Conservation (phyloP, 208 protist species). For the Leishmania guyanensis region DNA sequence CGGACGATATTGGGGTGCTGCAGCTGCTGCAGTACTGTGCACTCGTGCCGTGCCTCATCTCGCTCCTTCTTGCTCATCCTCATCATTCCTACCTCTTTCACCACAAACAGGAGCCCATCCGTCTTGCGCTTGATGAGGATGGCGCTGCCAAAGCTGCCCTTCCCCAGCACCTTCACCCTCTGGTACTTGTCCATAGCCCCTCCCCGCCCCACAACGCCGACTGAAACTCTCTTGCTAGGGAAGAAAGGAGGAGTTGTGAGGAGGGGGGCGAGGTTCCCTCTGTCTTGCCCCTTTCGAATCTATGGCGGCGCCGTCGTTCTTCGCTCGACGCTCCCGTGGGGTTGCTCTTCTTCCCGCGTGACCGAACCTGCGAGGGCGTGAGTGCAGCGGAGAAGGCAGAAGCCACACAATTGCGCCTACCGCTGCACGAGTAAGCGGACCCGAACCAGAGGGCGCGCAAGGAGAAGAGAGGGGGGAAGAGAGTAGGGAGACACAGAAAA, state of each 20-base stretch:
- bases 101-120: constrained; percentile 85
- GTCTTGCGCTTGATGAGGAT: constrained; percentile 90
- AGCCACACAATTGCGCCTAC: not conserved
- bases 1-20: constrained; percentile 93
- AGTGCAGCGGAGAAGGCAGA: not conserved
- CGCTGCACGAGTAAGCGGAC: not conserved
- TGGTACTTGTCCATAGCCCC: constrained; percentile 89
- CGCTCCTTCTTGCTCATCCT: constrained; percentile 90
- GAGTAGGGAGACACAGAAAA: not conserved
- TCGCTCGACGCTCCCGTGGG: too few species aligned
- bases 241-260: not conserved
- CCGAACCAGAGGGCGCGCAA: not conserved
- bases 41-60: constrained; percentile 89
- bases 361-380: not conserved
- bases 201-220: not conserved
- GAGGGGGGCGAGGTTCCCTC: not conserved
- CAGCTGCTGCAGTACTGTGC: constrained; percentile 80
- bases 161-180: constrained; percentile 89
- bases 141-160: constrained; percentile 93
- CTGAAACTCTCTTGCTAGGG: not conserved
- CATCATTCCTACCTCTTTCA: constrained; percentile 89
- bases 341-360: too few species aligned
- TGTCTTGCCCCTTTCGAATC: too few species aligned
- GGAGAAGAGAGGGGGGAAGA: not conserved
- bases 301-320: too few species aligned